Base-by-base conservation (phyloP, 345 rosid genomes). In the Carallia pectinifolia region DNA sequence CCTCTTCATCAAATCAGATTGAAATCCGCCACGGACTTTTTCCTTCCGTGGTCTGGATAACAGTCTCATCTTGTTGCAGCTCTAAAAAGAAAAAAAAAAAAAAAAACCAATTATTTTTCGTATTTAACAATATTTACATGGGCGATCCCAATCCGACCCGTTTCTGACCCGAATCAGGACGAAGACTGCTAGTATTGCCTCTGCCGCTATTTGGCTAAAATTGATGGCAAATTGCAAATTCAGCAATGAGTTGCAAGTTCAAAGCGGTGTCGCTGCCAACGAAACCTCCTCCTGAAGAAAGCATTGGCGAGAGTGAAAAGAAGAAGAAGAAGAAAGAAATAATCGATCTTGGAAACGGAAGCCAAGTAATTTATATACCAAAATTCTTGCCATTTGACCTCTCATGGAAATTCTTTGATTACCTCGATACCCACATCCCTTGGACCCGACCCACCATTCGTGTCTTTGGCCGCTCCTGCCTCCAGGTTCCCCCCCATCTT, bases 381-480 rank as follows among this genome's bases (percentile, higher is more conserved):
- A 82, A 83, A 62, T 87, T 88, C 68, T 33, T 94, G 23, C 77
- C 85, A 0, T 74, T 40, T 59, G 87, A 88, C 9, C 74, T 80
- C 8, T 80, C 95, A 1, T 89, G 96, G 97, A 60, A 74, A 62
- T 81, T 88, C 76, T 89, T 91, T 31, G 76, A 89, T 81, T 89
- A 83, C 77, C 88, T 93, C 44, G 75, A 91, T 87, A 78, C 83
- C 1, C 83, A 76, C 68, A 85, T 94, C 62, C 97, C 97, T 64
- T 93, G 98, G 98, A 80, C 85, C 58, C 76, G 96, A 55, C 97
- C 98, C 63, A 85, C 90, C 64, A 65, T 94, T 71, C 86, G 82
- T 12, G 88, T 94, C 74, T 91, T 85, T 23, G 91, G 89, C 62
- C 85, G 95, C 33, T 80, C 82, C 65, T 87, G 85, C 71, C 77